A percentile compares a stretch with the other conserved stretches of the same genome.
These are phyloP conservation scores for Calycina herbarum DNA, from an alignment of 2,329 filamentous ascomycete genomes.

Conservation along the genomic window DNA sequence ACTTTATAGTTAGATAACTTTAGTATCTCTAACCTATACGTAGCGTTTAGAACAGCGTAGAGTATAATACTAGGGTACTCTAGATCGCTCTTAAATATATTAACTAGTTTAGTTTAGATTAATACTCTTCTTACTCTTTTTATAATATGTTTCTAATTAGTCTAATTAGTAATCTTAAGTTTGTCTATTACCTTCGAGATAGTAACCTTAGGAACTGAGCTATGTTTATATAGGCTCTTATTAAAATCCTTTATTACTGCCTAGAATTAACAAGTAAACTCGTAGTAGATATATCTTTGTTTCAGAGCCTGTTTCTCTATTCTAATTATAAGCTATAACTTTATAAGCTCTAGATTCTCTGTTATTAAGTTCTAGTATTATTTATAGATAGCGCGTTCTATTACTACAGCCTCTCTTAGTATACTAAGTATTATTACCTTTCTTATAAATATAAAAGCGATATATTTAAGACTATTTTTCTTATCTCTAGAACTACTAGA, in stretches of 20 bases:
- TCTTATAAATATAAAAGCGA: background rate
- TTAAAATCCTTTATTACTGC: constrained; percentile 19
- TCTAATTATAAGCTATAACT: constrained; percentile 22
- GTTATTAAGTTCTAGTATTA: constrained; percentile 6
- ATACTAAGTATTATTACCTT: background rate
- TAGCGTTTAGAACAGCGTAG: background rate
- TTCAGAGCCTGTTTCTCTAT: constrained; percentile 22
- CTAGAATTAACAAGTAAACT: constrained; percentile 25
- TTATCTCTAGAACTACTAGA: background rate
- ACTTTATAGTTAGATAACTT: constrained; percentile 9
- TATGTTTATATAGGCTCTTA: constrained; percentile 13
- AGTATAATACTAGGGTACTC: constrained; percentile 6
- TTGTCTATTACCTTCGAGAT: constrained; percentile 16
- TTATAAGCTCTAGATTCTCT: constrained; percentile 13
- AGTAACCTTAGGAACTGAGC: constrained; percentile 17
- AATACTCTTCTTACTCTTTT: constrained; percentile 18
- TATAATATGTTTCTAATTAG: constrained; percentile 7
- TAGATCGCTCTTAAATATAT: constrained; percentile 21
- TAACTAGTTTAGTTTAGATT: constrained; percentile 19
- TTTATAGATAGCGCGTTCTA: constrained; percentile 19
- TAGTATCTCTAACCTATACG: background rate
- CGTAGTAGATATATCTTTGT: constrained; percentile 22
- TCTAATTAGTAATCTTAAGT: constrained; percentile 18
- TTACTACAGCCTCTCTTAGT: background rate
- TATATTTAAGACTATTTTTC: background rate